A percentile compares a stretch with the other conserved stretches of the same genome.
Evolutionary conservation across 1,284 basidiomycete genomes (phyloP).

Genomic region (Ceratorhiza oryzae-sativae): DNA sequence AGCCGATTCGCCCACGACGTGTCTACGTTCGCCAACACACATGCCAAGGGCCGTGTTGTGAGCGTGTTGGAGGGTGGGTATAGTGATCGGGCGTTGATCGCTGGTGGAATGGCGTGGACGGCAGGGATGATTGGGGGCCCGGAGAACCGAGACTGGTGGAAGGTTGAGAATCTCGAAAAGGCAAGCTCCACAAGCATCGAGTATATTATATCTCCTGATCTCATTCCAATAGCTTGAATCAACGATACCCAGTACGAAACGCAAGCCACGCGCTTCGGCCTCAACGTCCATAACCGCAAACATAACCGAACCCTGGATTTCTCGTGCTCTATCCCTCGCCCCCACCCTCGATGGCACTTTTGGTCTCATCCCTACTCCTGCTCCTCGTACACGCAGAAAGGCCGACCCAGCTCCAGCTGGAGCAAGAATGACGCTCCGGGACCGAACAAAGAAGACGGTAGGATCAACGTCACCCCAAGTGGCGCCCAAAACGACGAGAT

Average conservation of each 20-base stretch:
- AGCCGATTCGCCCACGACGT: conserved; percentile 82
- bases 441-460: conserved; percentile 56
- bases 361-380: conserved; percentile 48
- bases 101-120: conserved; percentile 82
- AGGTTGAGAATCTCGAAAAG: conserved; percentile 64
- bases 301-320: conserved; percentile 62
- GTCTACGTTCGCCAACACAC: conserved; percentile 68
- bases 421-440: conserved; percentile 63
- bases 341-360: conserved; percentile 52
- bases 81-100: conserved; percentile 84
- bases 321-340: conserved; percentile 58
- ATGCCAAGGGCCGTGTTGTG: conserved; percentile 75
- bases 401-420: conserved; percentile 49
- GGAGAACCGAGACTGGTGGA: conserved; percentile 67
- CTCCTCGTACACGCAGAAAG: conserved; percentile 41
- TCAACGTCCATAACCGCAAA: conserved; percentile 52
- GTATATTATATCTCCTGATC: background rate
- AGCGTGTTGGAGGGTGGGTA: conserved; percentile 96
- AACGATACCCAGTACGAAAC: conserved; percentile 75
- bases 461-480: background rate
- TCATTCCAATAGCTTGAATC: background rate
- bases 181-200: conserved; percentile 52
- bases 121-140: conserved; percentile 62
- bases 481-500: background rate
- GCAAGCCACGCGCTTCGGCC: conserved; percentile 58